Evolutionary conservation across 1,284 basidiomycete species (phyloP).

Genomic region (Stereum hirsutum): DNA sequence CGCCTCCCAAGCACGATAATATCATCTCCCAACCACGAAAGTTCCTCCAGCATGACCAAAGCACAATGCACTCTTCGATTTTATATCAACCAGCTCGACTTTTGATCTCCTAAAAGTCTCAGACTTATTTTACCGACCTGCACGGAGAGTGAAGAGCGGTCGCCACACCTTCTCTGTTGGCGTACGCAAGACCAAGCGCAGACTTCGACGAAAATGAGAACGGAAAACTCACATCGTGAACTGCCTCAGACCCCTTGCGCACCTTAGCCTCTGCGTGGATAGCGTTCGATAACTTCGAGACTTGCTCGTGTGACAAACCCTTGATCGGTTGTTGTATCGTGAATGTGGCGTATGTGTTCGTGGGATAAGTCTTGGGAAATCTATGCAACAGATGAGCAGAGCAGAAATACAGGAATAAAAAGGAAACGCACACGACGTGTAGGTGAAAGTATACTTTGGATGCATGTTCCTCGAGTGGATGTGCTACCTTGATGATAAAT

Average conservation of each 20-base stretch:
- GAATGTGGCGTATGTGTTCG: conserved; percentile 56
- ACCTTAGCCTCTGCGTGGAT: conserved; percentile 56
- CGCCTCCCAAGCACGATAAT: too few species aligned
- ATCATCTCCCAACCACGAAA: too few species aligned
- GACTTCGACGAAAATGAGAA: too few species aligned
- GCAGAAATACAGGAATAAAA: background rate
- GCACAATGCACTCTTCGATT: too few species aligned
- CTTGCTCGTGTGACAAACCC: conserved; percentile 44
- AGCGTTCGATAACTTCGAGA: conserved; percentile 41
- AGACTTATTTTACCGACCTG: too few species aligned
- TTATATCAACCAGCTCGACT: too few species aligned
- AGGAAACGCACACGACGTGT: conserved; percentile 49
- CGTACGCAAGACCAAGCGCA: too few species aligned
- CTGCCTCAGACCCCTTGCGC: conserved; percentile 58
- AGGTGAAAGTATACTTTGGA: conserved; percentile 53
- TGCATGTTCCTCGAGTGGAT: conserved; percentile 46
- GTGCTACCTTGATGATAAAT: conserved; percentile 61
- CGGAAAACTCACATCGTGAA: conserved; percentile 40
- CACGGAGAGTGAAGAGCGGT: too few species aligned
- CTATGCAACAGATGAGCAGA: conserved; percentile 23
- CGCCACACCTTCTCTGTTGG: too few species aligned
- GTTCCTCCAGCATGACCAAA: too few species aligned
- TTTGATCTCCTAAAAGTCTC: too few species aligned
- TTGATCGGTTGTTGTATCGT: conserved; percentile 54
- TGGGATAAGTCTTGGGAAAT: conserved; percentile 72